Evolutionary conservation across 2,329 filamentous ascomycete genomes (phyloP), one percentile per base, ranked within the genome.

Genomic region (Thermothelomyces thermophilus): DNA sequence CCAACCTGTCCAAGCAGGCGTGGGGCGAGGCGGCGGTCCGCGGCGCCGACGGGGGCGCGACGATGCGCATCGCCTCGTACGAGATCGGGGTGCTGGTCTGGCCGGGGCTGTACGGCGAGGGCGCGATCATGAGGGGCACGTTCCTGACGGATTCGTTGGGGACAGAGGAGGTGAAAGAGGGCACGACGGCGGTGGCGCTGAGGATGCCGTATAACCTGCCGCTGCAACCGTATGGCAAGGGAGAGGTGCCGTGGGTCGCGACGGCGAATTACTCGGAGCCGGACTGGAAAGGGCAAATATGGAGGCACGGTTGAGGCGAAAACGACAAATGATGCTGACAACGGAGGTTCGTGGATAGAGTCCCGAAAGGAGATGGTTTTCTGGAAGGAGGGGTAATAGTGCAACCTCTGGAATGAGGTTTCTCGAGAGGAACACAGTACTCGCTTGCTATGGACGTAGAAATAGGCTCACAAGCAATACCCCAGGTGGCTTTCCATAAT

Each of bases 1-100:
- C 90, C n/a, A 95, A 95, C 58, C 66, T 95, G 2, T 93, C 87
- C 1, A 91, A 84, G 54, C 89, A 95, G 66, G 90, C 90, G 0
- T 95, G 90, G 90, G 90, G 90, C 1, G 82, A 85, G 33, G 72
- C 77, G 2, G 65, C 64, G 1, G 80, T 76, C 9, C 40, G 24
- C 9, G 80, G 76, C 11, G 40, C 16, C 10, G 14, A 26, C 0
- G 80, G 79, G 1, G 77, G 87, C 24, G 5, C 5, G 24, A 26
- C 24, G 59, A 70, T 89, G 26, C 76, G 83, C 31, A 80, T 95
- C 24, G 82, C 84, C 51, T 93, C 87, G 26, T 95, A 84, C 72
- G 90, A 95, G 64, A 77, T 88, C 28, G 90, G 90, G 0, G 87
- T 95, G 1, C 63, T 95, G 41, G 76, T 95, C 0, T 94, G 89